Evolutionary conservation across 139 green algal species (phyloP).

Genomic region (Astrephomene gubernaculifera): DNA sequence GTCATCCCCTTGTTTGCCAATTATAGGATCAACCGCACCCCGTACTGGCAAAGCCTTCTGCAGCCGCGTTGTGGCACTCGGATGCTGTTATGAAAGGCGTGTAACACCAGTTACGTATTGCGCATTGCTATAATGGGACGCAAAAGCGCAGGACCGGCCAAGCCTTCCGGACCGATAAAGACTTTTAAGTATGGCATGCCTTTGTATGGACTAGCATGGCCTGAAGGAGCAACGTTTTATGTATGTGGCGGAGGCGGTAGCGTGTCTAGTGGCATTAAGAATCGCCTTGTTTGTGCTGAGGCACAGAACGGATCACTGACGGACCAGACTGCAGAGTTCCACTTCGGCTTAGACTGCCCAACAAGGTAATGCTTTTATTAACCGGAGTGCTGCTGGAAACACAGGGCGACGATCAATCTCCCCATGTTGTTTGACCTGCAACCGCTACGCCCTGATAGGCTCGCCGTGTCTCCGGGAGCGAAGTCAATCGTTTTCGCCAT

Average conservation of each 20-base stretch:
- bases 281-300: conserved; percentile 54
- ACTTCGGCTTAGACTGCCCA: conserved; percentile 52
- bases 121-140: too few species aligned
- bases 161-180: conserved; percentile 39
- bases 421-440: background rate
- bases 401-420: background rate
- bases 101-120: too few species aligned
- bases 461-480: conserved; percentile 28
- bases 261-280: conserved; percentile 55
- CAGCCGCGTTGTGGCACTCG: too few species aligned
- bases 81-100: too few species aligned
- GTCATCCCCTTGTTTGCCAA: too few species aligned
- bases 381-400: background rate
- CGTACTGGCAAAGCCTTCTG: too few species aligned
- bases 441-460: background rate
- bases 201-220: conserved; percentile 63
- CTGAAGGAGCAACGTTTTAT: conserved; percentile 60
- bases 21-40: too few species aligned
- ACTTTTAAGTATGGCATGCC: conserved; percentile 75
- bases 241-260: conserved; percentile 56
- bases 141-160: too few species aligned
- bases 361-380: conserved; percentile 43
- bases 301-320: conserved; percentile 29
- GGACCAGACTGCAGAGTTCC: conserved; percentile 50
- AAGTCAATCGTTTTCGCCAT: conserved; percentile 54